phyloP scores from a whole-genome alignment of 2,329 filamentous ascomycete genomes.

The Paracoccidioides brasiliensis region DNA sequence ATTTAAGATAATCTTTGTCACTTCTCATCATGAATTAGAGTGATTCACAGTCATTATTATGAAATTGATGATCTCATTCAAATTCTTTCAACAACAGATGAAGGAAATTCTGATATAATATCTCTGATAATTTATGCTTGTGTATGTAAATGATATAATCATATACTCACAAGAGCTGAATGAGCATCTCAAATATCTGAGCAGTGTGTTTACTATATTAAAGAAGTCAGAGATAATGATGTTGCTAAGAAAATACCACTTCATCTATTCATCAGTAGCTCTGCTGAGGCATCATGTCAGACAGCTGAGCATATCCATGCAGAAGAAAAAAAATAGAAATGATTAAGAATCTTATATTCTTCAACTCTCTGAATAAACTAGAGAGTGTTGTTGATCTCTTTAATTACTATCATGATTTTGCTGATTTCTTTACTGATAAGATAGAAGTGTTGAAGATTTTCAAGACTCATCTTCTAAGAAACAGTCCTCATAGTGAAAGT shows the following conservation, averaged over 20 bases:
- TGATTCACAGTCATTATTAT: neutral
- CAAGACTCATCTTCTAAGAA: neutral
- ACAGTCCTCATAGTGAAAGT: neutral
- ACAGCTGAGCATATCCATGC: neutral
- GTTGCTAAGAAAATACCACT: neutral
- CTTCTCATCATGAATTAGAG: neutral
- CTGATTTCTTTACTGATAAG: neutral
- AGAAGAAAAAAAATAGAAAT: neutral
- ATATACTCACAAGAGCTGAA: neutral
- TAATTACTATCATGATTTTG: neutral
- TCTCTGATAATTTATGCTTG: neutral
- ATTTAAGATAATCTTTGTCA: too few relatives aligned
- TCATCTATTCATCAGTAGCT: neutral
- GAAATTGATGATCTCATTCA: neutral
- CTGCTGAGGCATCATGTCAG: neutral
- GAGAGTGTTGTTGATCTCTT: neutral
- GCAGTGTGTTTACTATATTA: neutral
- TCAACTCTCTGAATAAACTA: neutral
- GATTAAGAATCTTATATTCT: neutral
- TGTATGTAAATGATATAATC: neutral
- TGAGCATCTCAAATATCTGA: neutral
- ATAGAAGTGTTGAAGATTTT: neutral
- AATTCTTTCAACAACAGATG: neutral
- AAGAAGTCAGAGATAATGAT: neutral
- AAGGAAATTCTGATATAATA: neutral